Percentiles rank a stretch among this genome's conserved stretches.
These are phyloP conservation scores for Micractinium conductrix DNA, from an alignment of 139 green algal species.

Conservation along the genomic window DNA sequence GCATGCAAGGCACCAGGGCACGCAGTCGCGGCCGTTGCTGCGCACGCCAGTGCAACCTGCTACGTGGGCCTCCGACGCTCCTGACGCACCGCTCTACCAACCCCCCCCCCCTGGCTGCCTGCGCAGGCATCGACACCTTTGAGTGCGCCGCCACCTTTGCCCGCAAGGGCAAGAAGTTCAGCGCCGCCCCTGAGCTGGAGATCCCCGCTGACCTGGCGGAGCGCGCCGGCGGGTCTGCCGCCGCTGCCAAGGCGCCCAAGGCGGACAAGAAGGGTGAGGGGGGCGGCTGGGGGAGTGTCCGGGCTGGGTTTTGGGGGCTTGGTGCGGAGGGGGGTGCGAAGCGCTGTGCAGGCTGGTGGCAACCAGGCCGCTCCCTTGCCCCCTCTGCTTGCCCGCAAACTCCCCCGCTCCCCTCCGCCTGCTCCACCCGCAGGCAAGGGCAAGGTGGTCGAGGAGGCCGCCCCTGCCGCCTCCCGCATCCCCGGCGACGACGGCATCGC, in stretches of 20 bases:
- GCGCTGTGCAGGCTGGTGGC: background rate
- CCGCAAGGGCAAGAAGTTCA: slow-evolving; percentile 46
- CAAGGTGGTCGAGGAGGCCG: slow-evolving; percentile 27
- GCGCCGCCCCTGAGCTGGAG: slow-evolving; percentile 36
- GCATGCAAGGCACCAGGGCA: too few relatives aligned
- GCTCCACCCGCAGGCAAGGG: slow-evolving; percentile 33
- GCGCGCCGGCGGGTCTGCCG: too few relatives aligned
- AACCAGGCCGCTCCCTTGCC: background rate
- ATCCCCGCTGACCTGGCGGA: slow-evolving; percentile 22
- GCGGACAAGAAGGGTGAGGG: slow-evolving; percentile 16
- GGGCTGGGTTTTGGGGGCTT: background rate
- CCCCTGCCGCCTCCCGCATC: background rate
- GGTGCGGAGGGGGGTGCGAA: background rate
- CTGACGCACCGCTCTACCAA: background rate
- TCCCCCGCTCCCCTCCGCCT: background rate
- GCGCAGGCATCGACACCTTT: slow-evolving; percentile 50
- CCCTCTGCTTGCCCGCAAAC: background rate
- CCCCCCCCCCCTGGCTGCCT: background rate
- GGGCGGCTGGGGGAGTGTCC: background rate
- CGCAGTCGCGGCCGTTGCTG: background rate
- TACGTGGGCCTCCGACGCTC: too few relatives aligned
- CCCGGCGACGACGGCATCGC: slow-evolving; percentile 51
- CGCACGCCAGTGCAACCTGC: background rate
- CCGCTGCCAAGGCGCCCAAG: background rate
- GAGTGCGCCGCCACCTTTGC: slow-evolving; percentile 59